phyloP scores from a whole-genome alignment of 1,284 basidiomycete genomes.

The Sporisorium reilianum region DNA sequence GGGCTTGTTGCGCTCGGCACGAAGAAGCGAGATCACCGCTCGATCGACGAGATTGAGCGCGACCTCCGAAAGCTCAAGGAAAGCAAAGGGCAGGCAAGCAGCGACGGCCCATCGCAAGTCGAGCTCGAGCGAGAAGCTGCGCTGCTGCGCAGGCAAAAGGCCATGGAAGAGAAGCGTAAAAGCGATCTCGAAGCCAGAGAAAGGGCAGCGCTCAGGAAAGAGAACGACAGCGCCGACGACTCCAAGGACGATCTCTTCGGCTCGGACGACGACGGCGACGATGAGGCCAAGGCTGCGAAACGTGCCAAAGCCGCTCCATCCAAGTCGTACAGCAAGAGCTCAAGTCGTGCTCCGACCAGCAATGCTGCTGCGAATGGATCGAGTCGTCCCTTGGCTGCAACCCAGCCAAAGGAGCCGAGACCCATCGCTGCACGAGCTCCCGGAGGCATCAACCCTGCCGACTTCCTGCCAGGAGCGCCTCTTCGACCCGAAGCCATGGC shows the following conservation, averaged over 20 bases:
- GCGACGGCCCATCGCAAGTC: slow-evolving; percentile 19
- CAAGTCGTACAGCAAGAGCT: slow-evolving; percentile 9
- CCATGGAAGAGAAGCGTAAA: slow-evolving; percentile 50
- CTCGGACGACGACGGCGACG: slow-evolving; percentile 26
- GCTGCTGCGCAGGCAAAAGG: slow-evolving; percentile 40
- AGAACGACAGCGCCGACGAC: slow-evolving; percentile 10
- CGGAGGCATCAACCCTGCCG: slow-evolving; percentile 53
- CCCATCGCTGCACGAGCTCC: slow-evolving; percentile 15
- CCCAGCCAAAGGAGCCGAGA: slow-evolving; percentile 18
- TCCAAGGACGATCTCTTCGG: slow-evolving; percentile 42
- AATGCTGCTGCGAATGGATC: slow-evolving; percentile 5
- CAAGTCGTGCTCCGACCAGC: background rate
- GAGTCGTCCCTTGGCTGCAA: slow-evolving; percentile 3
- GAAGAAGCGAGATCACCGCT: slow-evolving; percentile 49
- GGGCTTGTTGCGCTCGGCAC: slow-evolving; percentile 48
- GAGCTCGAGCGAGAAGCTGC: slow-evolving; percentile 45
- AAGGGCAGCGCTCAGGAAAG: slow-evolving; percentile 18
- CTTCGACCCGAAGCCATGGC: slow-evolving; percentile 35
- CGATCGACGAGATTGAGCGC: slow-evolving; percentile 59
- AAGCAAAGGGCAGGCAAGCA: slow-evolving; percentile 17
- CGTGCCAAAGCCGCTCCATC: slow-evolving; percentile 2
- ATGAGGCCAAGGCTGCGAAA: background rate
- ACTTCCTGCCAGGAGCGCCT: slow-evolving; percentile 55
- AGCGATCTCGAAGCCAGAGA: slow-evolving; percentile 32
- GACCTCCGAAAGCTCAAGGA: slow-evolving; percentile 48